These are phyloP conservation scores for Drechslerella dactyloides DNA, from an alignment of 2,329 filamentous ascomycete species.

Conservation along the genomic window DNA sequence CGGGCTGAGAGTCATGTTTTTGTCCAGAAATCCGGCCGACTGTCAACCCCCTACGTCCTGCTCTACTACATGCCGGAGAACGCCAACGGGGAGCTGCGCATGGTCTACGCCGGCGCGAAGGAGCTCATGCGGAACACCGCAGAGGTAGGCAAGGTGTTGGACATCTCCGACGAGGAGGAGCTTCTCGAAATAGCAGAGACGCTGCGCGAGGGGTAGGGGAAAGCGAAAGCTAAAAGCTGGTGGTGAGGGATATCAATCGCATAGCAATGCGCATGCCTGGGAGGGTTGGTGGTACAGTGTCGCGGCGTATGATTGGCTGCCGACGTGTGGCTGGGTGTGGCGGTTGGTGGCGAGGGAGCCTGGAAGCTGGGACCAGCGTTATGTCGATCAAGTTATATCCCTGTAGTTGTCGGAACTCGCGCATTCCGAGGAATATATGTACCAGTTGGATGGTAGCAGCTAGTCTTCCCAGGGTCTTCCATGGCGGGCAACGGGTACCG, in stretches of 20 bases:
- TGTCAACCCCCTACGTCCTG: constrained; percentile 90
- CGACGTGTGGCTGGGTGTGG: background rate
- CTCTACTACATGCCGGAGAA: constrained; percentile 93
- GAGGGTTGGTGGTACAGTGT: background rate
- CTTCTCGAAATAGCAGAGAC: constrained; percentile 69
- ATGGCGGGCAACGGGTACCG: too few species aligned
- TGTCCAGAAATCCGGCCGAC: constrained; percentile 68
- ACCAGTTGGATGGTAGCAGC: background rate
- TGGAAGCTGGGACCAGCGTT: background rate
- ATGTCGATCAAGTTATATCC: background rate
- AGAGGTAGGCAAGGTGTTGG: constrained; percentile 85
- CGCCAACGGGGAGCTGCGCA: constrained; percentile 82
- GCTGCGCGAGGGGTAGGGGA: constrained; percentile 27
- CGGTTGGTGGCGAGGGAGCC: background rate
- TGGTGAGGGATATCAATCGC: too few species aligned
- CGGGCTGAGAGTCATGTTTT: constrained; percentile 1
- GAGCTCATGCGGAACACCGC: constrained; percentile 93
- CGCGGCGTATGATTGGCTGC: background rate
- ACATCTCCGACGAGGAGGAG: constrained; percentile 81
- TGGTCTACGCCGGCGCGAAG: constrained; percentile 95
- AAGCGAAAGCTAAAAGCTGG: too few species aligned
- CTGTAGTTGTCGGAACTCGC: background rate
- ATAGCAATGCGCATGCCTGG: too few species aligned
- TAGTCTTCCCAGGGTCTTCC: background rate
- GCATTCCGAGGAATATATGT: background rate